Evolutionary conservation across 768 basidiomycete genomes (phyloP), one percentile per base, ranked within the genome.

Genomic region (Ramaria rubella): DNA sequence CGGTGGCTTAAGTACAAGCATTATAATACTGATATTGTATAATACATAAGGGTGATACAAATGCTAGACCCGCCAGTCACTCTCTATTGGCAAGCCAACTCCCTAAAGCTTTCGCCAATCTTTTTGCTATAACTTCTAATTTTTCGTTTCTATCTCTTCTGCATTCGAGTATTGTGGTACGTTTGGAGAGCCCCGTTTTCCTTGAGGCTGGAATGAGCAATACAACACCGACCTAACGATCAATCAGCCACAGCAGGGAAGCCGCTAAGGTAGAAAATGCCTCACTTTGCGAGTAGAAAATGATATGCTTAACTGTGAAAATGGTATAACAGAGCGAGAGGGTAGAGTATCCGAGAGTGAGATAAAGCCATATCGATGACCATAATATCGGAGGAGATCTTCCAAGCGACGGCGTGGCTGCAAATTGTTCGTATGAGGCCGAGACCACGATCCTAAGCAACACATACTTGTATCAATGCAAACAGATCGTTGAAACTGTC

Each of bases 401-500:
- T 92, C 90, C n/a, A 86, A 66, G 21, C 90, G 73, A 27, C 81
- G 79, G 49, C 81, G 79, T 5, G 90, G 90, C 69, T 92, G 86
- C 61, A 74, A 23, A n/a, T n/a, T n/a, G n/a, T n/a, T n/a, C n/a
- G n/a, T n/a, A n/a, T n/a, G n/a, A n/a, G 30, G 40, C n/a, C n/a
- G n/a, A n/a, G n/a, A n/a, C n/a, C n/a, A n/a, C n/a, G n/a, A n/a
- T n/a, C n/a, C n/a, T 31, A 26, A 44, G 34, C 26, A 23, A 44
- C 23, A 60, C 60, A 12, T 27, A 63, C 62, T 56, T 63, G 62
- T 49, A 59, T 77, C 52, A 86, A 77, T 60, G 87, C 86, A 65
- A 92, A 91, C 24, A 92, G 70, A 63, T 91, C 90, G 58, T 81
- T 82, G 73, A 86, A 91, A 9, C 79, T 76, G 66, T 90, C 88